Percentiles rank a stretch among this genome's conserved stretches.
phyloP scores from a whole-genome alignment of 2,329 filamentous ascomycete genomes.

The Aspergillus sp. region DNA sequence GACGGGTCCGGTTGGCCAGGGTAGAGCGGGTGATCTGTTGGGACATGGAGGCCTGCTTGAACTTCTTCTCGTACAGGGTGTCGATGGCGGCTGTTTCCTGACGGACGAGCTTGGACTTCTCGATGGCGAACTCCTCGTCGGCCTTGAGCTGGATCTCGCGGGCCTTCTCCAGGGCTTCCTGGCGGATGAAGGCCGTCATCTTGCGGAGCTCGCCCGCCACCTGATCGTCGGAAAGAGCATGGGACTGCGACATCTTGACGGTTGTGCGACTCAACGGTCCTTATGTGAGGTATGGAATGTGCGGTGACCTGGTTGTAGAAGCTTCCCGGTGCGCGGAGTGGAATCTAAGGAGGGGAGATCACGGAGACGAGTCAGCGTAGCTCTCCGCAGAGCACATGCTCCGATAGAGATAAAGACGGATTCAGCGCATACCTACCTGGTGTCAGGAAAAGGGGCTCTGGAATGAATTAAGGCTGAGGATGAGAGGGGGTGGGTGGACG shows the following conservation, averaged over 20 bases:
- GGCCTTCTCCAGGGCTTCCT: slow-evolving; percentile 95
- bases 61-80: slow-evolving; percentile 93
- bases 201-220: slow-evolving; percentile 98
- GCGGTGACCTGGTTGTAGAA: background rate
- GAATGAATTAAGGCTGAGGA: background rate
- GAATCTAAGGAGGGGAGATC: slow-evolving; percentile 10
- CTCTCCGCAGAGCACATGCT: background rate
- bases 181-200: slow-evolving; percentile 99
- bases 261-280: slow-evolving; percentile 17
- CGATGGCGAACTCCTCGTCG: slow-evolving; percentile 97
- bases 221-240: slow-evolving; percentile 97
- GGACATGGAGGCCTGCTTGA: slow-evolving; percentile 97
- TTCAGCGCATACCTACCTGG: background rate
- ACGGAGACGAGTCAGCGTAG: slow-evolving; percentile 15
- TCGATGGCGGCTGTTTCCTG: slow-evolving; percentile 94
- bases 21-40: slow-evolving; percentile 98
- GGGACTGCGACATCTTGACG: slow-evolving; percentile 80
- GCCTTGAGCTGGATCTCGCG: slow-evolving; percentile 97
- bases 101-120: slow-evolving; percentile 97
- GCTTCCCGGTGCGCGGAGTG: slow-evolving; percentile 19
- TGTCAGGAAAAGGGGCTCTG: background rate
- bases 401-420: background rate
- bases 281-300: background rate
- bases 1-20: slow-evolving; percentile 90
- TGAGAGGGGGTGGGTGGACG: background rate